A percentile compares a stretch with the other conserved stretches of the same genome.
phyloP scores from a whole-genome alignment of 371 early-diverging fungal genomes.

The Batrachochytrium dendrobatidis region DNA sequence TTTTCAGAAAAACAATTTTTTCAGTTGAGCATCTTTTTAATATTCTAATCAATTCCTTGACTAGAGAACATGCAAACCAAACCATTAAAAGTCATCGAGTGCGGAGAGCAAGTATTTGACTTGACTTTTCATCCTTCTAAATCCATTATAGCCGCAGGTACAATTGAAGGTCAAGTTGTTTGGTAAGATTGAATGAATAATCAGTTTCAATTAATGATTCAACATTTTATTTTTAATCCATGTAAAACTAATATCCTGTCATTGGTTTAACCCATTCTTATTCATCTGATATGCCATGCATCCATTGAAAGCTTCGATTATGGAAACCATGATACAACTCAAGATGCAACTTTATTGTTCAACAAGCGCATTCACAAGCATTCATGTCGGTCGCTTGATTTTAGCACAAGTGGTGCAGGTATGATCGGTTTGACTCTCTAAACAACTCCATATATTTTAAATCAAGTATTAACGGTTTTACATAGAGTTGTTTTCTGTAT shows the following conservation, averaged over 20 bases:
- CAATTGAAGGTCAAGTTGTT: conserved; percentile 68
- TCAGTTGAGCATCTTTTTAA: too few species aligned
- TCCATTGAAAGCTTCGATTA: not conserved
- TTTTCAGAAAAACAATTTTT: too few species aligned
- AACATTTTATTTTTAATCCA: too few species aligned
- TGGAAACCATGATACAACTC: not conserved
- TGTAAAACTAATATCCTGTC: too few species aligned
- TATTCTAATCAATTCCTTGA: too few species aligned
- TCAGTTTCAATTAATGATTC: too few species aligned
- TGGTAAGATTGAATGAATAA: conserved; percentile 45
- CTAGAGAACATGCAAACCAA: conserved; percentile 4
- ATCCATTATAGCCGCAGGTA: conserved; percentile 61
- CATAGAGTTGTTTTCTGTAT: conserved; percentile 62
- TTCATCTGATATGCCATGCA: too few species aligned
- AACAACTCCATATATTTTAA: too few species aligned
- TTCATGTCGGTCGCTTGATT: conserved; percentile 74
- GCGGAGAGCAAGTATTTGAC: conserved; percentile 48
- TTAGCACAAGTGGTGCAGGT: conserved; percentile 66
- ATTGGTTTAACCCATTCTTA: too few species aligned
- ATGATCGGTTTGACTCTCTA: too few species aligned
- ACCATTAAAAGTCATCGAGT: conserved; percentile 5
- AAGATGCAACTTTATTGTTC: conserved; percentile 51
- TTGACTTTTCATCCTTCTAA: conserved; percentile 65
- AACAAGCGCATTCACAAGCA: conserved; percentile 61
- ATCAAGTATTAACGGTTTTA: not conserved